These are phyloP conservation scores for Fusarium stilboides DNA, from an alignment of 2,329 filamentous ascomycete genomes.

Conservation along the genomic window DNA sequence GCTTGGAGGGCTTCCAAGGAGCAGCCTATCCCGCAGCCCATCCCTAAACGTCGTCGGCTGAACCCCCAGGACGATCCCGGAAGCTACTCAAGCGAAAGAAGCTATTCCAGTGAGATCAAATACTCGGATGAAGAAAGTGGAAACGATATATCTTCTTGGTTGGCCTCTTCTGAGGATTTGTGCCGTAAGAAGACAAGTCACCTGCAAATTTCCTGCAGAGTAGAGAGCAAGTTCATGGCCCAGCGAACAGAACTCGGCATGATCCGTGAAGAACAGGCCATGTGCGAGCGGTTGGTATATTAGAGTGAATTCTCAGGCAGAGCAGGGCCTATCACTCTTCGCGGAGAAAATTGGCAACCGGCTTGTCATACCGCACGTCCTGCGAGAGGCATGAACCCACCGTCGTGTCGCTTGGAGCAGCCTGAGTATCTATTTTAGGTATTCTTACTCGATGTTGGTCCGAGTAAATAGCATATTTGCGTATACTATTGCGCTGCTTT, in stretches of 20 bases:
- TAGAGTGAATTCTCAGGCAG: background rate
- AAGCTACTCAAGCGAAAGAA: background rate
- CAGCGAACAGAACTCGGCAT: background rate
- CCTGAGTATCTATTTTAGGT: background rate
- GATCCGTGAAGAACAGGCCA: background rate
- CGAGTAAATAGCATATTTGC: background rate
- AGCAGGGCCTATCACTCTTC: background rate
- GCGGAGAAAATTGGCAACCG: background rate
- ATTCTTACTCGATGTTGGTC: background rate
- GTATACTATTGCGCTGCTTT: background rate
- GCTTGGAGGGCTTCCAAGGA: slow-evolving; percentile 23
- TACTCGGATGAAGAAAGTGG: background rate
- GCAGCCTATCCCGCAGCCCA: slow-evolving; percentile 3
- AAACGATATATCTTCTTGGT: background rate
- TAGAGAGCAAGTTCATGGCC: background rate
- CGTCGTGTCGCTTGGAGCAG: background rate
- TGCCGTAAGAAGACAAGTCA: background rate
- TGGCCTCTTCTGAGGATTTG: background rate
- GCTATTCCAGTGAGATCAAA: too few species aligned
- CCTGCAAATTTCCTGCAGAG: background rate
- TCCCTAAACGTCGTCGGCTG: background rate
- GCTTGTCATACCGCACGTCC: background rate
- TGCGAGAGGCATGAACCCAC: background rate
- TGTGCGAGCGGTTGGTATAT: background rate
- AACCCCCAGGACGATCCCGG: background rate